Percentiles rank a stretch among this genome's conserved stretches.
Evolutionary conservation across 352 stramenopile genomes (phyloP).

Genomic region (Globisporangium paddicum): DNA sequence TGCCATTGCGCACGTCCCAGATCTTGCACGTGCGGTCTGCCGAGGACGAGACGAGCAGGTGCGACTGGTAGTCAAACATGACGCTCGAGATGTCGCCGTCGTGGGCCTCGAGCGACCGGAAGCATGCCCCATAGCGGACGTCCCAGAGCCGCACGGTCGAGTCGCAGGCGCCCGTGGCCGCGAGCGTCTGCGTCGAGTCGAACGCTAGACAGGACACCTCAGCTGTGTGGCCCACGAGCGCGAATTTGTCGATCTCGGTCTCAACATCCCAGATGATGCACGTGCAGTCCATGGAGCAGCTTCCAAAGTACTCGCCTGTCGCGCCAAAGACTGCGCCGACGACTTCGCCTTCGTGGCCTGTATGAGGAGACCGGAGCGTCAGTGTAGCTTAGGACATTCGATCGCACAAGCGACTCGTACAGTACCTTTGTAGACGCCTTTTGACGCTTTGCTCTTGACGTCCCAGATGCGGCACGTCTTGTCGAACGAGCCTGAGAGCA

Average conservation of each 20-base stretch:
- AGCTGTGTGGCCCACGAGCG: conserved; percentile 47
- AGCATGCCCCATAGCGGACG: conserved; percentile 58
- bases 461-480: conserved; percentile 77
- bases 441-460: conserved; percentile 19
- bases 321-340: conserved; percentile 42
- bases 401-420: neutral
- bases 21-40: conserved; percentile 55
- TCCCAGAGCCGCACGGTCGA: conserved; percentile 72
- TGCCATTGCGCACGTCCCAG: conserved; percentile 62
- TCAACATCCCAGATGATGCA: conserved; percentile 63
- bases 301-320: conserved; percentile 40
- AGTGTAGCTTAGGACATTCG: too few relatives aligned
- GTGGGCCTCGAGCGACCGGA: conserved; percentile 61
- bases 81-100: conserved; percentile 54
- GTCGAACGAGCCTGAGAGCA: conserved; percentile 75
- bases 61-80: conserved; percentile 53
- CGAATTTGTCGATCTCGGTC: conserved; percentile 36
- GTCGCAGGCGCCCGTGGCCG: conserved; percentile 64
- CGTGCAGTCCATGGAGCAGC: conserved; percentile 68
- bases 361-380: too few relatives aligned
- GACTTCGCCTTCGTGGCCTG: conserved; percentile 55
- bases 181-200: conserved; percentile 30
- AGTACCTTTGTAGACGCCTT: conserved; percentile 35
- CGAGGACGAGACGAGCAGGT: conserved; percentile 52
- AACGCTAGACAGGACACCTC: conserved; percentile 73